Evolutionary conservation across 148 eudicot species (phyloP), one percentile per base, ranked within the genome.

Genomic region (Fagopyrum esculentum): DNA sequence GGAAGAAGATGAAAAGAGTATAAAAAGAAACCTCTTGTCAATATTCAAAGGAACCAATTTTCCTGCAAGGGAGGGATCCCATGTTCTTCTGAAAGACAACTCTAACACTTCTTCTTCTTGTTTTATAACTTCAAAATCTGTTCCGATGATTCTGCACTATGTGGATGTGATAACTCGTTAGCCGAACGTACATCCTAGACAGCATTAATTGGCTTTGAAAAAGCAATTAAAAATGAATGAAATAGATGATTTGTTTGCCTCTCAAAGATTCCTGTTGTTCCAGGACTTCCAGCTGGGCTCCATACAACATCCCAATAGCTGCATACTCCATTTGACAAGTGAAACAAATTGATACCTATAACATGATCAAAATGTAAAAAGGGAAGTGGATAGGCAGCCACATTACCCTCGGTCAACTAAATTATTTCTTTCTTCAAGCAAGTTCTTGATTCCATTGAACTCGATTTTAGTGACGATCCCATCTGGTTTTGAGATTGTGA

Each of bases 261-360:
- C 61, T 91, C 91, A 78, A 85, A 89, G 74, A 70, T 80, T 69
- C 94, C 97, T 43, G 82, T 87, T 50, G 85, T 90, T 71, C 91
- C 95, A 9, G 86, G 45, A 35, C 90, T 82, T 79, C 88, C 93
- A 30, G 78, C 79, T 44, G 85, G 81, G 75, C 78, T 89, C 91
- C 93, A 87, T 22, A 86, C 87, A 68, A 91, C 82, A 70, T 91
- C 97, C 93, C 93, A 91, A 72, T 91, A 89, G 69, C 96, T 90
- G 77, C 61, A 66, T 40, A 13, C 17, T 66, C 71, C 71, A 66
- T 66, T 40, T 40, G 71, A 66, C 9, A 66, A 43, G 17, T 15
- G 17, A 35, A 66, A 66, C 13, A 66, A 40, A 66, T 66, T 46
- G 43, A 7, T 35, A 40, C 4, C 19, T 66, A 40, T 40, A 66